These are phyloP conservation scores for Tetrastigma voinierianum DNA, from an alignment of 164 flowering plant species.

Conservation along the genomic window DNA sequence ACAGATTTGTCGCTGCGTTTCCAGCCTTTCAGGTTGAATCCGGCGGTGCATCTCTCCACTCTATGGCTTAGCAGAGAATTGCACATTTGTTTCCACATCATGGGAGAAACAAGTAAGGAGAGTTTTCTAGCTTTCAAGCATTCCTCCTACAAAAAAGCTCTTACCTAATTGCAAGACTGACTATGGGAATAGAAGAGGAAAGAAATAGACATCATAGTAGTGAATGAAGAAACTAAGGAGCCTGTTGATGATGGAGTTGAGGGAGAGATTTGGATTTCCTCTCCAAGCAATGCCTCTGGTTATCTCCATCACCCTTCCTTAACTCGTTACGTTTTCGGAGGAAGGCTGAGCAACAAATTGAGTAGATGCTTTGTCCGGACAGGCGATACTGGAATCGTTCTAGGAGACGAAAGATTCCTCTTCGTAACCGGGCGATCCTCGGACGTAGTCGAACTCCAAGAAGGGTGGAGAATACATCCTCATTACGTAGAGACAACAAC, in stretches of 20 bases:
- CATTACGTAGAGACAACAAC: conserved; percentile 66
- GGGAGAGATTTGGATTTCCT: conserved; percentile 74
- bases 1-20: conserved; percentile 44
- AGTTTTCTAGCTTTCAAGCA: conserved; percentile 3
- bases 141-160: conserved; percentile 46
- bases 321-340: conserved; percentile 41
- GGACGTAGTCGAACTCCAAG: conserved; percentile 32
- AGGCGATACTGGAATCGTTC: conserved; percentile 59
- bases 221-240: conserved; percentile 53
- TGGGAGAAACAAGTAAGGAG: conserved; percentile 44
- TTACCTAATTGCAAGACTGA: conserved; percentile 59
- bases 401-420: conserved; percentile 50
- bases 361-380: conserved; percentile 46
- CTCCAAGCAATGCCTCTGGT: conserved; percentile 67
- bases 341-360: conserved; percentile 24
- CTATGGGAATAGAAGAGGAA: conserved; percentile 21
- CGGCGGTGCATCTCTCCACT: conserved; percentile 55
- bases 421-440: conserved; percentile 50
- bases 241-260: conserved; percentile 58
- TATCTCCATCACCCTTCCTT: conserved; percentile 63
- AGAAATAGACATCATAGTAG: conserved; percentile 48
- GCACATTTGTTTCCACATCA: conserved; percentile 77
- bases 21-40: conserved; percentile 34
- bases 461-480: conserved; percentile 38
- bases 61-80: conserved; percentile 76